Base-by-base conservation (phyloP, 192 early-diverging fungal genomes). In the Podila verticillata region DNA sequence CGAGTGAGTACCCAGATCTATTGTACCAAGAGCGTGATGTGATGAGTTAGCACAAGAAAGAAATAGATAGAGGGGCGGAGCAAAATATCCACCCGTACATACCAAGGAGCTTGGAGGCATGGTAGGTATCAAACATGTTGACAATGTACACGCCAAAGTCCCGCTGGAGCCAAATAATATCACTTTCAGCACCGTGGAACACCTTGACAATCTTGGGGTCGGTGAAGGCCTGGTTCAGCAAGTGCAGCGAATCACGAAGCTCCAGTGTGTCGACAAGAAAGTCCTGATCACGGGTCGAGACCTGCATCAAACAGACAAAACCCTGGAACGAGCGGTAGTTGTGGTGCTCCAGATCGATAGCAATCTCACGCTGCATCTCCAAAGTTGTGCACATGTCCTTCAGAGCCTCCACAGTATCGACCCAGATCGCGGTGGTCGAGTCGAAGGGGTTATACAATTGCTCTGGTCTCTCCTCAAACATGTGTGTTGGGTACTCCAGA, bases 101-200 rank as follows among this genome's bases (percentile, higher is more conserved):
- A 87, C 83, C 83, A n/a, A 99, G 87, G 30, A 95, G 83, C 44
- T 95, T 87, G 5, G 96, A 91, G 13, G 97, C 97, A 65, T 97
- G 95, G 81, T 92, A 98, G 0, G 98, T 99, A 83, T 99, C 98
- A 79, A 98, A 99, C 20, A 99, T 77, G 49, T 95, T 94, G 7
- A 99, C 98, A 49, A 99, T 82, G 67, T 99, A 99, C 8, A 97
- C 83, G 29, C 96, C 97, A 83, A 99, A 99, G 70, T 99, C 98
- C 24, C 93, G 89, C 83, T 99, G 98, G 64, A 99, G 86, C 98
- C 98, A 99, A 62, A 90, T 79, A 22, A 99, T 90, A 89, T 99
- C 98, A 82, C 82, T 89, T 24, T 97, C 94, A n/a, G 98, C 97
- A 79, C 98, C 98, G 74, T 99, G 98, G 35, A 99, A 86, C 8